Evolutionary conservation across 2,329 filamentous ascomycete species (phyloP).

Genomic region (Amphichorda felina): DNA sequence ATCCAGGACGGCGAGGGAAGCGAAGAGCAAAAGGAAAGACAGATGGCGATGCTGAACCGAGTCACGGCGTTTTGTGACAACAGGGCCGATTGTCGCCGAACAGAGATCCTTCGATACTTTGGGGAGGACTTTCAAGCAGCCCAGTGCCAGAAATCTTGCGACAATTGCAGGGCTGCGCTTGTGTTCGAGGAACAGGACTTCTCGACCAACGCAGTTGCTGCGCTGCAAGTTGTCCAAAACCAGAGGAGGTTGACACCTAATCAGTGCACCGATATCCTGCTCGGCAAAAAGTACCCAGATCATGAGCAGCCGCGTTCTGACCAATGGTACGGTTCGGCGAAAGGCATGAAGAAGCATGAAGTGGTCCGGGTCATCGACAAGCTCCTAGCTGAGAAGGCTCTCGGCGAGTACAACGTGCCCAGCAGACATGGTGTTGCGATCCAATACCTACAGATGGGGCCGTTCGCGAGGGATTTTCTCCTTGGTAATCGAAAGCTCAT

Average conservation of each 20-base stretch:
- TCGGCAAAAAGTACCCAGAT: constrained; percentile 54
- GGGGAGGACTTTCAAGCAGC: constrained; percentile 66
- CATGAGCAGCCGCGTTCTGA: constrained; percentile 40
- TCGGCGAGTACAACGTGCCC: constrained; percentile 54
- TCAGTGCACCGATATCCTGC: constrained; percentile 75
- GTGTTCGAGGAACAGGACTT: constrained; percentile 67
- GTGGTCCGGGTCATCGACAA: constrained; percentile 75
- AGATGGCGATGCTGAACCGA: constrained; percentile 72
- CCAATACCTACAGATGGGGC: constrained; percentile 52
- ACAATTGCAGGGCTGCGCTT: constrained; percentile 72
- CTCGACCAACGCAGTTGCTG: constrained; percentile 59
- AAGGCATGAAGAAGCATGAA: constrained; percentile 59
- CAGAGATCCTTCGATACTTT: constrained; percentile 89
- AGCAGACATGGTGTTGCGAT: constrained; percentile 51
- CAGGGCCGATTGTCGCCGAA: constrained; percentile 71
- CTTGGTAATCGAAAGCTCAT: constrained; percentile 31
- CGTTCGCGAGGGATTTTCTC: constrained; percentile 28
- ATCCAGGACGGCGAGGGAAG: constrained; percentile 73
- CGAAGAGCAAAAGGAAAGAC: constrained; percentile 69
- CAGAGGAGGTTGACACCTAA: constrained; percentile 55
- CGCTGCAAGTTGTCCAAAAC: constrained; percentile 55
- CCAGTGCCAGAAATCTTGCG: constrained; percentile 66
- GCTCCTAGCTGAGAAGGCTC: constrained; percentile 60
- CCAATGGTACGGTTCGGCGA: constrained; percentile 56
- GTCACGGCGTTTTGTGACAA: constrained; percentile 89